Percentiles rank a stretch among this genome's conserved stretches.
Conservation (phyloP, 1,139 yeast species). For the Spathaspora sp. region DNA sequence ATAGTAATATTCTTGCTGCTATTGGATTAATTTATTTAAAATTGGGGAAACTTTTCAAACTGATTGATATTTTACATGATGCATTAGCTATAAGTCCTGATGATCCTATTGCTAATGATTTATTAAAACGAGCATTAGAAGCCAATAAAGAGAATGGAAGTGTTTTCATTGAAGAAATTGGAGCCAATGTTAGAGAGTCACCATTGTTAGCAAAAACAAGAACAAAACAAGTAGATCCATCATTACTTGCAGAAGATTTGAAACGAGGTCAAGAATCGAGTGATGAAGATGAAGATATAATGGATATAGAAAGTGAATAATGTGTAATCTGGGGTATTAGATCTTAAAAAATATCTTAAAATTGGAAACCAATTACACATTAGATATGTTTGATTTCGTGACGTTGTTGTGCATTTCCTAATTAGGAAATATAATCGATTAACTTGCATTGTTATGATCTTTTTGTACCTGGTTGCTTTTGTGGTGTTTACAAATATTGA, state of each 20-base stretch:
- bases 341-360: neutral
- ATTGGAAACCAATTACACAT: neutral
- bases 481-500: neutral
- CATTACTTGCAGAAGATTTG: constrained; percentile 41
- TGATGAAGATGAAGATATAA: constrained; percentile 58
- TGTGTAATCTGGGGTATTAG: neutral
- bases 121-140: constrained; percentile 78
- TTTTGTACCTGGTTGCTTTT: neutral
- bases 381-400: neutral
- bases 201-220: constrained; percentile 22
- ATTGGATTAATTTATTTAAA: constrained; percentile 81
- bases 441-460: neutral
- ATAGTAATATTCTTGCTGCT: constrained; percentile 76
- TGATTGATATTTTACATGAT: constrained; percentile 76
- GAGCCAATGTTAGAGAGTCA: constrained; percentile 1
- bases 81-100: constrained; percentile 79
- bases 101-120: constrained; percentile 82
- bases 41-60: constrained; percentile 59
- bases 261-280: constrained; percentile 55
- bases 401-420: neutral
- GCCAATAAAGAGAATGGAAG: constrained; percentile 43
- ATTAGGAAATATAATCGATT: neutral
- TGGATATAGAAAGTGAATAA: constrained; percentile 64
- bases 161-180: constrained; percentile 2
- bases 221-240: constrained; percentile 14